Percentiles rank a stretch among this genome's conserved stretches.
phyloP scores from a whole-genome alignment of 192 early-diverging fungal species.

The Coemansia sp. region DNA sequence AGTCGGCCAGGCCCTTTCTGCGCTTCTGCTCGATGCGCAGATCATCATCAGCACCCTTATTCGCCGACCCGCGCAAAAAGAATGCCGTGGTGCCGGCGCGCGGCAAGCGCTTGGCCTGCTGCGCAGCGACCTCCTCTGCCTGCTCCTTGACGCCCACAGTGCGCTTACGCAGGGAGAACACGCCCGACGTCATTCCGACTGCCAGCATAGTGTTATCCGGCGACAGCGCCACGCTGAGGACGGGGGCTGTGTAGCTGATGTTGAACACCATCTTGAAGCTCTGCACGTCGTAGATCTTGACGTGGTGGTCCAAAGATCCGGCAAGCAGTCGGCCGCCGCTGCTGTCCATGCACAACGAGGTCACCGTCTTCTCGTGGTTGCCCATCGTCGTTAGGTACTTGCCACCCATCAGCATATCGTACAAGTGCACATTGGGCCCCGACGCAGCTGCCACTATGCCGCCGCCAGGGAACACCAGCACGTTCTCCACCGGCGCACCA shows the following conservation, averaged over 20 bases:
- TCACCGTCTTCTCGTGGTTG: conserved; percentile 97
- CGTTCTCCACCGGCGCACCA: conserved; percentile 83
- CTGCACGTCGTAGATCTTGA: conserved; percentile 89
- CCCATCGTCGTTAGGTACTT: conserved; percentile 69
- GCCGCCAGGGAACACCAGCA: conserved; percentile 82
- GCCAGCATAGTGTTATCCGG: conserved; percentile 86
- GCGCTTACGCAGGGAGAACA: conserved; percentile 83
- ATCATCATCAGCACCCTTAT: conserved; percentile 64
- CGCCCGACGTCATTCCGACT: conserved; percentile 88
- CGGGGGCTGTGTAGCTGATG: conserved; percentile 85
- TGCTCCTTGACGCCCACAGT: conserved; percentile 74
- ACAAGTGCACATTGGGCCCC: conserved; percentile 80
- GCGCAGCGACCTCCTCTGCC: conserved; percentile 27
- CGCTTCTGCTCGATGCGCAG: conserved; percentile 71
- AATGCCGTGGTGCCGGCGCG: conserved; percentile 67
- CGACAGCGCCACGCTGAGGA: conserved; percentile 88
- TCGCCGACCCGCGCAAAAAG: conserved; percentile 64
- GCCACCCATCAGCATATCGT: conserved; percentile 84
- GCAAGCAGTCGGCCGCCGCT: conserved; percentile 73
- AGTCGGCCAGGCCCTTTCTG: conserved; percentile 64
- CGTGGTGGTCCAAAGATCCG: conserved; percentile 92
- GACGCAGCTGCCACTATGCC: conserved; percentile 66
- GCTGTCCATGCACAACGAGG: conserved; percentile 81
- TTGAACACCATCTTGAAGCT: conserved; percentile 86
- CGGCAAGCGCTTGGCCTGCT: conserved; percentile 27